These are phyloP conservation scores for Penstemon davidsonii DNA, from an alignment of 257 asterid species.

Conservation along the genomic window DNA sequence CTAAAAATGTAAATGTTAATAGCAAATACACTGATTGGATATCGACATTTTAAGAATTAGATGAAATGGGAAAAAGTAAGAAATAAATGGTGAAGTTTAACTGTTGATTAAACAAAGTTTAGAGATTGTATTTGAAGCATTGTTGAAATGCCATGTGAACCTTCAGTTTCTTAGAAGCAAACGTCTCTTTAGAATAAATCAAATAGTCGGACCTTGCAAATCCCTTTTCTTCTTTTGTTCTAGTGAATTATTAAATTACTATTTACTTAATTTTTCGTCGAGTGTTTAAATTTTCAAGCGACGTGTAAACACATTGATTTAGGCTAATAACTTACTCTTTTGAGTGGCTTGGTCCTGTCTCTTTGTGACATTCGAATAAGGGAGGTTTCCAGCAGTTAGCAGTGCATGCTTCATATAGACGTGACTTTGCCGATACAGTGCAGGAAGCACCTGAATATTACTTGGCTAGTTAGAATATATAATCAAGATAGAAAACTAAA, in stretches of 20 bases:
- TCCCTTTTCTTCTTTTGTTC: neutral
- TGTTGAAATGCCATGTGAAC: neutral
- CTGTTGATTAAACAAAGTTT: too few species aligned
- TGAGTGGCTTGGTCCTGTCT: slow-evolving; percentile 74
- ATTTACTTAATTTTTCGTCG: too few species aligned
- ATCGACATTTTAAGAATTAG: neutral
- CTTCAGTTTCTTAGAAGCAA: neutral
- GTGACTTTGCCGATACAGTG: slow-evolving; percentile 61
- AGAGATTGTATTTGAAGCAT: too few species aligned
- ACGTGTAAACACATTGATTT: slow-evolving; percentile 9
- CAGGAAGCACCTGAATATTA: slow-evolving; percentile 44
- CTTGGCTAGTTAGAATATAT: slow-evolving; percentile 28
- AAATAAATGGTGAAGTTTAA: too few species aligned
- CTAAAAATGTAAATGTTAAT: too few species aligned
- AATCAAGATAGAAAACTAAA: slow-evolving; percentile 20
- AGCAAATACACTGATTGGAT: too few species aligned
- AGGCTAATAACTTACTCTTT: slow-evolving; percentile 62
- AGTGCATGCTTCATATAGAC: slow-evolving; percentile 64
- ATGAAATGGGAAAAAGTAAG: neutral
- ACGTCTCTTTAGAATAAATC: slow-evolving; percentile 8
- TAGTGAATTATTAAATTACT: too few species aligned
- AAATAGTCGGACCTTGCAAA: neutral
- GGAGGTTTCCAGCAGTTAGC: slow-evolving; percentile 93
- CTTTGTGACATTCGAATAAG: slow-evolving; percentile 63
- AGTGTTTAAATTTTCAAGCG: neutral